A percentile compares a stretch with the other conserved stretches of the same genome.
Conservation (phyloP, 805 yeast species). For the Yarrowia yakushimensis region DNA sequence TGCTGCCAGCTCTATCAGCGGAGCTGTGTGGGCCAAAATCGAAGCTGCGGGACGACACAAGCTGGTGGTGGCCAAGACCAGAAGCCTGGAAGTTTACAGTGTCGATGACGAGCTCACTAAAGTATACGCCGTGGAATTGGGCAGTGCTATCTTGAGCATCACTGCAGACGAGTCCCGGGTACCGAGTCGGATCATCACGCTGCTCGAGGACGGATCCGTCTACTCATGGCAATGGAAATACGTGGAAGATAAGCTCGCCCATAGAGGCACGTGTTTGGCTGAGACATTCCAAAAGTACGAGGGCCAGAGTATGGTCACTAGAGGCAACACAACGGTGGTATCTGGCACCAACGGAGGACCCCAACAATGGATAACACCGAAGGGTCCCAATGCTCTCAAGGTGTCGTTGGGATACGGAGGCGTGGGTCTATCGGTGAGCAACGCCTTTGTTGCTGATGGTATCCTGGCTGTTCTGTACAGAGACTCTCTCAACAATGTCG, state of each 20-base stretch:
- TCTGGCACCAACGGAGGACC: not conserved
- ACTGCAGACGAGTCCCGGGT: conserved; percentile 2
- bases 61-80: conserved; percentile 15
- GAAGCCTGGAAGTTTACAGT: conserved; percentile 9
- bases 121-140: conserved; percentile 1
- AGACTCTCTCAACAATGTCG: conserved; percentile 10
- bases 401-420: conserved; percentile 23
- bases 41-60: conserved; percentile 13
- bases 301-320: not conserved
- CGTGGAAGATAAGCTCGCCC: not conserved
- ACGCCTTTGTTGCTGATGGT: conserved; percentile 5
- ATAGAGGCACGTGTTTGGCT: not conserved
- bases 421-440: conserved; percentile 8
- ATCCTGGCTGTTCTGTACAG: conserved; percentile 8
- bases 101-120: not conserved
- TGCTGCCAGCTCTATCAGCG: conserved; percentile 10
- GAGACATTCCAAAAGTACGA: not conserved
- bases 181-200: not conserved
- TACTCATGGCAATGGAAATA: not conserved
- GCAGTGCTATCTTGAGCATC: conserved; percentile 5
- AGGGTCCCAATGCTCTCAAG: not conserved
- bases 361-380: not conserved
- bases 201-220: conserved; percentile 18
- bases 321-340: not conserved
- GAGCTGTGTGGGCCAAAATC: conserved; percentile 7